phyloP scores from a whole-genome alignment of 2,329 filamentous ascomycete species.

The Aspergillus pseudoterreus region DNA sequence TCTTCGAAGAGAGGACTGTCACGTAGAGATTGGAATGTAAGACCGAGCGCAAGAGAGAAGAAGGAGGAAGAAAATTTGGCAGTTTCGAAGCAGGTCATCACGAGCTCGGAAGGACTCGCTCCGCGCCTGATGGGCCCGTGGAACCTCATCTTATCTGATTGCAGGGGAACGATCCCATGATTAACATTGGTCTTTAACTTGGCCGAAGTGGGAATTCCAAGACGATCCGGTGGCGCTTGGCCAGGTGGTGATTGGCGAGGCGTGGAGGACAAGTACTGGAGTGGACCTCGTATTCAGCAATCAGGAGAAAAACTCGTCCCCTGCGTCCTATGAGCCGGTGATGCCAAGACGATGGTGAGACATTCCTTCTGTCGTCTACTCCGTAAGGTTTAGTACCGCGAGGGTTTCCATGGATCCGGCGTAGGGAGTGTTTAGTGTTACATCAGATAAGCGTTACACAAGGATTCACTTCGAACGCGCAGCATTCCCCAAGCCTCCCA shows the following conservation, averaged over 20 bases:
- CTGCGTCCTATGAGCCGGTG: not conserved
- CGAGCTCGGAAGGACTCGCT: not conserved
- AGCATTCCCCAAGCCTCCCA: constrained; percentile 35
- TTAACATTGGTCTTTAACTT: not conserved
- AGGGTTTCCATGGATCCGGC: too few relatives aligned
- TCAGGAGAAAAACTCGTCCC: not conserved
- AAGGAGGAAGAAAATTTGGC: too few relatives aligned
- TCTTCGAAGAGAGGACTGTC: too few relatives aligned
- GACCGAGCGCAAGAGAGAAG: not conserved
- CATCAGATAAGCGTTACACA: too few relatives aligned
- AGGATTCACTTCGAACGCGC: constrained; percentile 4
- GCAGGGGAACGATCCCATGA: not conserved
- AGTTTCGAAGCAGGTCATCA: not conserved
- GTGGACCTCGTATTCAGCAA: not conserved
- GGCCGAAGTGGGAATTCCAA: not conserved
- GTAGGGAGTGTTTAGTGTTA: too few relatives aligned
- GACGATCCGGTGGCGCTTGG: not conserved
- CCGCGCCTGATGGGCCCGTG: not conserved
- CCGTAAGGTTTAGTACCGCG: too few relatives aligned
- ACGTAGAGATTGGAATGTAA: too few relatives aligned
- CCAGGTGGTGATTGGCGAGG: not conserved
- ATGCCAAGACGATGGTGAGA: not conserved
- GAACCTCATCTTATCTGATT: constrained; percentile 1
- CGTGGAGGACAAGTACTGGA: not conserved
- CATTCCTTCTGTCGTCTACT: too few relatives aligned